Evolutionary conservation across 2,329 filamentous ascomycete species (phyloP), one percentile per base, ranked within the genome.

Genomic region (Talaromyces marneffei): DNA sequence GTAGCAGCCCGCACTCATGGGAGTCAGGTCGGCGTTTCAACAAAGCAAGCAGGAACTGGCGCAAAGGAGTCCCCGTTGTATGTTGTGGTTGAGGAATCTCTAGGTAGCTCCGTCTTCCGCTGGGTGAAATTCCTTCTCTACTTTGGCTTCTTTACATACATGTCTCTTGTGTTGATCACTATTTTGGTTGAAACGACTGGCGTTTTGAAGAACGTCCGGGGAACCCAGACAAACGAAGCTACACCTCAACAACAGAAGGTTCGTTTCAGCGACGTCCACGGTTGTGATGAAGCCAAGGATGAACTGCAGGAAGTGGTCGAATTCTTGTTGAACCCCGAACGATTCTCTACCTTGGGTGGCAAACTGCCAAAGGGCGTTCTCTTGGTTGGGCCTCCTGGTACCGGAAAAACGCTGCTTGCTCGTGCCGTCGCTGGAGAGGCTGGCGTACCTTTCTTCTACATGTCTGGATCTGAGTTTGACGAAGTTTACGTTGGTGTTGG

Each of bases 401-500:
- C 94, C 64, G 94, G 94, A 78, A 99, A 99, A 79, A 99, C 94
- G 12, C 85, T 99, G 42, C 85, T 99, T 64, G 94, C 94, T 65
- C 88, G 94, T 70, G 95, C 94, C 60, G 94, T 99, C 63, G 94
- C 94, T 53, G 94, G 94, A 57, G 94, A 99, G 79, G 92, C 94
- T 59, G 94, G 93, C 60, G 94, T 99, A 18, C 94, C 94, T 1
- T 99, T 99, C 83, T 99, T 97, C 83, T 99, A 97, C 83, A 97
- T 99, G 93, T 99, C 94, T 71, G 94, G 94, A 56, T 96, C 91
- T 62, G 94, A 99, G 75, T 99, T 99, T 72, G 94, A 99, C 71
- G 94, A 99, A 77, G 89, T 99, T 57, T 99, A 97, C 71, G 95
- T 99, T 37, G 94, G 94, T 72, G 94, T 99, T 59, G 92, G 92